Conservation (phyloP, 176 grass and related monocot species). For the Poa annua region DNA sequence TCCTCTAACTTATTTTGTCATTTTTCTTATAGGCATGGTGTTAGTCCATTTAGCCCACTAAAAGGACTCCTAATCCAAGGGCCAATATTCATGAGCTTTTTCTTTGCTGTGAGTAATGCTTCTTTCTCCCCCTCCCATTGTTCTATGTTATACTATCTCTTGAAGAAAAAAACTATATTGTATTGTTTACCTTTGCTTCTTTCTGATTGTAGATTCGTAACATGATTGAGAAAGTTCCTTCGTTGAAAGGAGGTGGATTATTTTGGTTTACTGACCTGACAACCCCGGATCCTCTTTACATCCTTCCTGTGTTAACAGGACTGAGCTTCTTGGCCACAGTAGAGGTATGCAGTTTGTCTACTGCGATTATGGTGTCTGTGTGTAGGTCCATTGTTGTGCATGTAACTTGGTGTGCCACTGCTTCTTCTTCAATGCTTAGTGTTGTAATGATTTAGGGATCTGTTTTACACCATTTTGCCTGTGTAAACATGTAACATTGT, state of each 20-base stretch:
- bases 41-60: slow-evolving; percentile 77
- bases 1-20: slow-evolving; percentile 39
- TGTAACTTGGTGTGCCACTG: background rate
- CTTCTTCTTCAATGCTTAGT: slow-evolving; percentile 30
- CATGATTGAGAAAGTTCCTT: slow-evolving; percentile 94
- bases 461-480: slow-evolving; percentile 1
- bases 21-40: slow-evolving; percentile 66
- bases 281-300: slow-evolving; percentile 69
- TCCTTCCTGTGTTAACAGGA: slow-evolving; percentile 74
- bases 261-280: slow-evolving; percentile 98
- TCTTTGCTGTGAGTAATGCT: slow-evolving; percentile 75
- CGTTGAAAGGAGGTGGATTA: slow-evolving; percentile 84
- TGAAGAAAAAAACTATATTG: background rate
- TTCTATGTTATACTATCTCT: slow-evolving; percentile 19
- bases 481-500: slow-evolving; percentile 21
- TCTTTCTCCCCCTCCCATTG: slow-evolving; percentile 26
- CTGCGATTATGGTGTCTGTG: slow-evolving; percentile 2
- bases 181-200: slow-evolving; percentile 26
- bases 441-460: slow-evolving; percentile 1
- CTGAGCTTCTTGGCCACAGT: slow-evolving; percentile 72
- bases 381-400: slow-evolving; percentile 23
- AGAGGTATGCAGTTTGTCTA: slow-evolving; percentile 69
- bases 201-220: slow-evolving; percentile 72
- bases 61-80: slow-evolving; percentile 84
- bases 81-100: slow-evolving; percentile 93